Evolutionary conservation across 306 rosid species (phyloP), one percentile per base, ranked within the genome.

Genomic region (Abrus pulchellus): DNA sequence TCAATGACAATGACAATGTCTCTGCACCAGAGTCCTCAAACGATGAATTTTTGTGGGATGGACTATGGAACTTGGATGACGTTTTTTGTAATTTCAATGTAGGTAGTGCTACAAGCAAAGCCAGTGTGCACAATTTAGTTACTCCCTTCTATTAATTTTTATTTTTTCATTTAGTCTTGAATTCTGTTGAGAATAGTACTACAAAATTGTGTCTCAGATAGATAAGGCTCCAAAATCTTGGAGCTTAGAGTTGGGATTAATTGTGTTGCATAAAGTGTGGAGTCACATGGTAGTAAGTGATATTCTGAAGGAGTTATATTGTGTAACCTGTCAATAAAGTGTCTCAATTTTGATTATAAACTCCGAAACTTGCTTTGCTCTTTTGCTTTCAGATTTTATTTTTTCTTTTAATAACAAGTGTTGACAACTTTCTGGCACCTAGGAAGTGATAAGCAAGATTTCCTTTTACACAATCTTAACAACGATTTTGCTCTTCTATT

Each of bases 11-110:
- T 77, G 53, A 67, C 36, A 87, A 81, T 79, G 84, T 41, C 36
- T 61, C 89, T 32, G 83, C 80, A 68, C 84, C 83, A 34, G 97
- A 90, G 33, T 80, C 90, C 36, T 75, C 80, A 65, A 85, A 80
- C 5, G 93, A 91, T 53, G 97, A 91, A 14, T 61, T 48, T 30
- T 45, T 92, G 27, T 94, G 93, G 98, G 97, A 92, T 84, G 93
- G 94, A 3, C 13, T 91, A 13, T 94, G 98, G 98, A 90, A 88
- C 79, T 79, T 90, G 89, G 98, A 91, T 77, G 97, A 90, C 81
- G 36, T 86, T 87, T 85, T 89, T 72, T 86, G 85, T 38, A 87
- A 74, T 73, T 83, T 84, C 78, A 84, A 62, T 73, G 73, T 89
- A 60, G 86, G 87, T 41, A 79, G 45, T 84, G 82, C 85, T 54